Evolutionary conservation across 1,139 yeast species (phyloP).

Genomic region (Hyphopichia khmerensis): DNA sequence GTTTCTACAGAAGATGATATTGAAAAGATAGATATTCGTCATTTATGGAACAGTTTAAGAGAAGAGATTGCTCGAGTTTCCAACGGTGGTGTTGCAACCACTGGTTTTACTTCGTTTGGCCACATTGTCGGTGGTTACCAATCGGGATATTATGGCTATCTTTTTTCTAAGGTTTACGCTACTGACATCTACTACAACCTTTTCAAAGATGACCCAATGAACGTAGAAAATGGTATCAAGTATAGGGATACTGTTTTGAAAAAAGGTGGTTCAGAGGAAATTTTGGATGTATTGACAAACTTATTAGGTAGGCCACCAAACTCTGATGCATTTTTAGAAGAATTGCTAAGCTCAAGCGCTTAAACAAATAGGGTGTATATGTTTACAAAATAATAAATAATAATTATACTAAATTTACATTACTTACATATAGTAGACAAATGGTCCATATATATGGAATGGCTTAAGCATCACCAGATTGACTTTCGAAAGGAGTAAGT

Average conservation of each 20-base stretch:
- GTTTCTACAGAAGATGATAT: slow-evolving; percentile 38
- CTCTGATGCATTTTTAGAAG: slow-evolving; percentile 66
- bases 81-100: slow-evolving; percentile 53
- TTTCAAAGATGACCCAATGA: slow-evolving; percentile 68
- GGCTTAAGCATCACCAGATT: slow-evolving; percentile 27
- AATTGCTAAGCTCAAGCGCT: slow-evolving; percentile 32
- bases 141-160: slow-evolving; percentile 82
- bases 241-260: slow-evolving; percentile 71
- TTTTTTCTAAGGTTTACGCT: slow-evolving; percentile 85
- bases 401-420: not conserved
- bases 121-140: slow-evolving; percentile 86
- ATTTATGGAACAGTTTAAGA: slow-evolving; percentile 64
- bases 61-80: slow-evolving; percentile 57
- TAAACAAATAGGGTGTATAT: not conserved
- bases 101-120: slow-evolving; percentile 76
- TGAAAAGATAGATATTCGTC: slow-evolving; percentile 44
- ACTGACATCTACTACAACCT: slow-evolving; percentile 77
- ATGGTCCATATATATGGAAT: not conserved
- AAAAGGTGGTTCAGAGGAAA: slow-evolving; percentile 74
- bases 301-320: slow-evolving; percentile 76
- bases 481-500: slow-evolving; percentile 63
- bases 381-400: not conserved
- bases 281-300: slow-evolving; percentile 60
- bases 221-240: slow-evolving; percentile 55
- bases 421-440: not conserved